Evolutionary conservation across 352 stramenopile genomes (phyloP).

Genomic region (Globisporangium megalacanthum): DNA sequence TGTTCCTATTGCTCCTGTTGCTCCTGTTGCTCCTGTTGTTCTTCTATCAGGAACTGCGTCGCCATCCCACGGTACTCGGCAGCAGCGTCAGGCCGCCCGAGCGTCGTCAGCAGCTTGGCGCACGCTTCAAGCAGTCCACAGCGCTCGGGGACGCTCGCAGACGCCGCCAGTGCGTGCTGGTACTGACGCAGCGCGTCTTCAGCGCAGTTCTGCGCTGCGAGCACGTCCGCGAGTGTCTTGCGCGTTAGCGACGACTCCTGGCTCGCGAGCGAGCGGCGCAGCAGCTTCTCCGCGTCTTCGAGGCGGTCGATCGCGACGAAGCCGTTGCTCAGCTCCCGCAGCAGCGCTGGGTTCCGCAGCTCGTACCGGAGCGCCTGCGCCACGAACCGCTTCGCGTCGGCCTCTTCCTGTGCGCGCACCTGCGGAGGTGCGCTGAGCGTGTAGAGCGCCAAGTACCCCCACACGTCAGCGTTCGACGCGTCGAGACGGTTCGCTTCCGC

Average conservation of each 20-base stretch:
- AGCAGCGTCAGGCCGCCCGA: constrained; percentile 66
- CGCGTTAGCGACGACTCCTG: constrained; percentile 73
- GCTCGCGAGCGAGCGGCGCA: constrained; percentile 55
- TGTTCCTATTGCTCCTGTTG: not conserved
- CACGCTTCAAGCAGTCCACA: constrained; percentile 53
- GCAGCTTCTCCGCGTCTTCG: constrained; percentile 60
- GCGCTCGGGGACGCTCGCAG: constrained; percentile 32
- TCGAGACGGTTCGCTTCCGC: constrained; percentile 75
- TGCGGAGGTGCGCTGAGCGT: constrained; percentile 26
- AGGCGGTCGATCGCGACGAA: constrained; percentile 76
- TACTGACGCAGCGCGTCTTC: constrained; percentile 71
- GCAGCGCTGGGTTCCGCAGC: constrained; percentile 50
- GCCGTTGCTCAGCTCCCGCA: constrained; percentile 76
- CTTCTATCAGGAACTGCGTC: constrained; percentile 29
- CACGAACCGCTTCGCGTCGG: constrained; percentile 38
- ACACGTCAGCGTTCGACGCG: constrained; percentile 56
- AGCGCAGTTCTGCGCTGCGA: constrained; percentile 74
- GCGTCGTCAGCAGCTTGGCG: constrained; percentile 53
- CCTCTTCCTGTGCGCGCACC: constrained; percentile 31
- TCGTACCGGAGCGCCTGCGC: constrained; percentile 58
- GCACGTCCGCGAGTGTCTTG: constrained; percentile 73
- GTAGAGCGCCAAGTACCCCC: constrained; percentile 67
- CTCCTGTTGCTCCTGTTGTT: not conserved
- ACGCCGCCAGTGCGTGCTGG: constrained; percentile 43
- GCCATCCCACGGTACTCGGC: constrained; percentile 59